Base-by-base conservation (phyloP, 202 grass and related monocot species). In the Hordeum pubiflorum region DNA sequence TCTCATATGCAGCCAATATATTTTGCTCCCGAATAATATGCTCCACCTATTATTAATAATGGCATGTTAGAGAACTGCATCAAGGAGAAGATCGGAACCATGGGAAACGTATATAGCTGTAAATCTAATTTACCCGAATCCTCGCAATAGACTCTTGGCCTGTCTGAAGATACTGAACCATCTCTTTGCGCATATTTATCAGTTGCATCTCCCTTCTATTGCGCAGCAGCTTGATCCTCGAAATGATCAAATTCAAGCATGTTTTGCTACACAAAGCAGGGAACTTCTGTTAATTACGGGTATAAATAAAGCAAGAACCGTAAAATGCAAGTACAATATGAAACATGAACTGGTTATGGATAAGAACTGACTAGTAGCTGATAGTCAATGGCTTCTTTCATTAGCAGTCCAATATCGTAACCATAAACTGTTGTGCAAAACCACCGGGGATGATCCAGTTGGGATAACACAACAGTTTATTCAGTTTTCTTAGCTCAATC, bases 1-100 rank as follows among this genome's bases (percentile, higher is more conserved):
- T 94, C 75, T 98, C 96, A 57, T 98, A 98, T 11, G 92, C 96
- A 83, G 96, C 96, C 78, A 98, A 84, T 91, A 93, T 91, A 82
- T 98, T 95, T 71, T 93, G 90, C 75, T 98, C 96, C 33, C 87
- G 91, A 52, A 98, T 98, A 74, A 98, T 84, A 56, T 98, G 89
- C 71, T 95, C 96, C 77, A 98, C 92, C 92, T 95, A 72, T 76
- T 37, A 82, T 83, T 78, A 88, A 77, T 24, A 72, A 69, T 44
- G n/a, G 82, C 33, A 58, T 24, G 61, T 87, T 62, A 89, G 54
- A 60, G 15, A 74, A 85, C 33, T 10, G 13, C 24, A 59, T 18
- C 44, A 63, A 20, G 17, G 20, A 36, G 21, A 77, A 77, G 77
- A 68, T 67, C 34, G 5, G 14, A 63, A 40, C 20, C 5, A 56